A percentile compares a stretch with the other conserved stretches of the same genome.
Conservation (phyloP, 495 filamentous ascomycete species). For the Hyaloscypha bicolor region DNA sequence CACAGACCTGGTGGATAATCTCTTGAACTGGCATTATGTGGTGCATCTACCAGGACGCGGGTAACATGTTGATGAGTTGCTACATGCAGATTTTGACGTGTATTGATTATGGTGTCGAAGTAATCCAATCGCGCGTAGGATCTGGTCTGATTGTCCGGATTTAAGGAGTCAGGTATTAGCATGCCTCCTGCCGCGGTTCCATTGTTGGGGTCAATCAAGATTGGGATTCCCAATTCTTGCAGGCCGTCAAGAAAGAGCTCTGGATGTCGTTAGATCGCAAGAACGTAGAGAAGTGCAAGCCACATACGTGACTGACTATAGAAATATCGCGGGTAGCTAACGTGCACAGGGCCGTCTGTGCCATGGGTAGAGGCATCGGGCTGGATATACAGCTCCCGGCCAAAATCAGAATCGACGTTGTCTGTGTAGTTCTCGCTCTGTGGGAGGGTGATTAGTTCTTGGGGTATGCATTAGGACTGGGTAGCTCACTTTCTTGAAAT, state of each 20-base stretch:
- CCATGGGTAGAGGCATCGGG: slow-evolving; percentile 36
- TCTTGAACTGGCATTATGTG: slow-evolving; percentile 1
- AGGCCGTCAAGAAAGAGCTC: slow-evolving; percentile 11
- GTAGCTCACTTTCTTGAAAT: slow-evolving; percentile 37
- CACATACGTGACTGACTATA: slow-evolving; percentile 1
- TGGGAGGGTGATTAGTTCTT: neutral
- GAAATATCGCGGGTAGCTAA: slow-evolving; percentile 22
- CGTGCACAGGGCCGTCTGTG: slow-evolving; percentile 30
- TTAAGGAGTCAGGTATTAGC: slow-evolving; percentile 29
- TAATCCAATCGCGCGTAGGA: slow-evolving; percentile 44
- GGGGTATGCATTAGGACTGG: neutral
- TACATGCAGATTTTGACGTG: slow-evolving; percentile 46
- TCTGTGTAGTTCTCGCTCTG: slow-evolving; percentile 20
- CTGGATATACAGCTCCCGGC: slow-evolving; percentile 37
- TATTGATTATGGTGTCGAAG: slow-evolving; percentile 27
- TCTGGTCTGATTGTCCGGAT: slow-evolving; percentile 42
- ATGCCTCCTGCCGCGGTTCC: slow-evolving; percentile 10
- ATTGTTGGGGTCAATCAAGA: slow-evolving; percentile 2
- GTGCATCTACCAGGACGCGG: slow-evolving; percentile 8
- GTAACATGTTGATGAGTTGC: slow-evolving; percentile 14
- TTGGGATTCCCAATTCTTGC: neutral
- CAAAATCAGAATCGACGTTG: slow-evolving; percentile 26
- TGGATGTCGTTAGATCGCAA: neutral
- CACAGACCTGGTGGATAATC: slow-evolving; percentile 1
- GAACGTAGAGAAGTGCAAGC: neutral